Conservation (phyloP, 306 rosid genomes). For the Clitoria ternatea region DNA sequence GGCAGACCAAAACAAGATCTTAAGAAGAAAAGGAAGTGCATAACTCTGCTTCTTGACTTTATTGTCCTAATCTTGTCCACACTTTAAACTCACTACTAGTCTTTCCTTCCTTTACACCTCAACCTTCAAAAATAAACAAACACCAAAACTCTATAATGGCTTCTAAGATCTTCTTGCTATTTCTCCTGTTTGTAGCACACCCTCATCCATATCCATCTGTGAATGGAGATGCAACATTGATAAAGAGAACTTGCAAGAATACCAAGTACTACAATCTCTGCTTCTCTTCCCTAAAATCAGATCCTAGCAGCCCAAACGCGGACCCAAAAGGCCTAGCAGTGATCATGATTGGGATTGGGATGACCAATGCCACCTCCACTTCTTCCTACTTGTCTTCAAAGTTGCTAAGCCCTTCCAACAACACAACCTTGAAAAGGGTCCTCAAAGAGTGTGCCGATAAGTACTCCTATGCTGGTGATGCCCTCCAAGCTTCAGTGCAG, state of each 20-base stretch:
- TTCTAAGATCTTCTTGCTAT: constrained; percentile 25
- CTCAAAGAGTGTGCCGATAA: constrained; percentile 73
- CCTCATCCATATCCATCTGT: constrained; percentile 6
- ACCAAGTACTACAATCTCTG: constrained; percentile 75
- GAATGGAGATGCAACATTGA: constrained; percentile 51
- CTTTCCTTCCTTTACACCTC: not conserved
- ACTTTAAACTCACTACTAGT: not conserved
- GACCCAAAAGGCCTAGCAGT: constrained; percentile 70
- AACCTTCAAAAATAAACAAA: not conserved
- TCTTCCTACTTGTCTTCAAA: constrained; percentile 68
- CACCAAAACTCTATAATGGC: constrained; percentile 26
- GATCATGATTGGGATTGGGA: constrained; percentile 59
- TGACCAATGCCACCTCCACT: constrained; percentile 68
- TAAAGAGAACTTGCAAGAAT: constrained; percentile 67
- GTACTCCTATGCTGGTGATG: constrained; percentile 57
- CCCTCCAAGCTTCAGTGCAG: constrained; percentile 54
- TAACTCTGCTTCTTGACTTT: constrained; percentile 24
- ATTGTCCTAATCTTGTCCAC: constrained; percentile 9
- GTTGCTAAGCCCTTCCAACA: constrained; percentile 29
- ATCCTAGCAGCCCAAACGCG: constrained; percentile 54
- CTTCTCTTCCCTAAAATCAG: constrained; percentile 58
- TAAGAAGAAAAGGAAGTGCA: not conserved
- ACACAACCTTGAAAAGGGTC: constrained; percentile 37
- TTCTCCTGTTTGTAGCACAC: constrained; percentile 30
- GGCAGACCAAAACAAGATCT: constrained; percentile 16